Evolutionary conservation across 2,329 filamentous ascomycete species (phyloP).

Genomic region (Leptographium radiaticola): DNA sequence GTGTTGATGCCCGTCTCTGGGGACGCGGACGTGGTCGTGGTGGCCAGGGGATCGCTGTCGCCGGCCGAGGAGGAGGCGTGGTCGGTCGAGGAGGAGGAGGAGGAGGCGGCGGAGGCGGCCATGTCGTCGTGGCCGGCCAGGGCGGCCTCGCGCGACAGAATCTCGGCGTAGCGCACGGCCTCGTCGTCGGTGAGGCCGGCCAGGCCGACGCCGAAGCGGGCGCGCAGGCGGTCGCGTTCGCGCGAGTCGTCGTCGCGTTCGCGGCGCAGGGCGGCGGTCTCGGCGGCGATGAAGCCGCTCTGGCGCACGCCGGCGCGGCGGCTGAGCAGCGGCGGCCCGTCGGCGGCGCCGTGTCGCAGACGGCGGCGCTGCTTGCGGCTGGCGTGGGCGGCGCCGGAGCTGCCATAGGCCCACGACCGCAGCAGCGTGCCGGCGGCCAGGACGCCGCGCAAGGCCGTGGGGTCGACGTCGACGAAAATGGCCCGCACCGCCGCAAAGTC

Average conservation of each 20-base stretch:
- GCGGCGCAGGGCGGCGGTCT: slow-evolving; percentile 64
- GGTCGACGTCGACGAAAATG: slow-evolving; percentile 76
- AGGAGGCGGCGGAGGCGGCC: too few relatives aligned
- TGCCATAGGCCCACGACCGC: slow-evolving; percentile 89
- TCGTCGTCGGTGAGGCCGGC: slow-evolving; percentile 54
- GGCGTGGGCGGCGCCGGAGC: slow-evolving; percentile 49
- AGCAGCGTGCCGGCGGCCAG: slow-evolving; percentile 78
- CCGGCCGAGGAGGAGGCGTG: not conserved
- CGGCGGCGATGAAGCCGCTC: slow-evolving; percentile 73
- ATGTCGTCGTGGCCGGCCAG: slow-evolving; percentile 20
- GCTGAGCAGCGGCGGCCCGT: slow-evolving; percentile 36
- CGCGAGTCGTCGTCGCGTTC: slow-evolving; percentile 56
- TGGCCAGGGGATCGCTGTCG: not conserved
- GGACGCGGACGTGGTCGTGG: slow-evolving; percentile 33
- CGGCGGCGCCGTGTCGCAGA: slow-evolving; percentile 51
- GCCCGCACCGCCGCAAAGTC: slow-evolving; percentile 74
- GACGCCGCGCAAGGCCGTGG: slow-evolving; percentile 72
- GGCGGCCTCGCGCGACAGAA: slow-evolving; percentile 49
- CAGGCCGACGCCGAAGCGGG: slow-evolving; percentile 74
- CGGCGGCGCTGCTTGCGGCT: slow-evolving; percentile 74
- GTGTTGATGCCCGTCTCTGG: too few relatives aligned
- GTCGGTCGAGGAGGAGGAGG: slow-evolving; percentile 1
- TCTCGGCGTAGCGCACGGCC: slow-evolving; percentile 49
- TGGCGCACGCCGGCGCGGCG: slow-evolving; percentile 54
- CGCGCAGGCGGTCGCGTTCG: slow-evolving; percentile 57